These are phyloP conservation scores for Zanthoxylum bungeanum DNA, from an alignment of 345 rosid genomes.

Conservation along the genomic window DNA sequence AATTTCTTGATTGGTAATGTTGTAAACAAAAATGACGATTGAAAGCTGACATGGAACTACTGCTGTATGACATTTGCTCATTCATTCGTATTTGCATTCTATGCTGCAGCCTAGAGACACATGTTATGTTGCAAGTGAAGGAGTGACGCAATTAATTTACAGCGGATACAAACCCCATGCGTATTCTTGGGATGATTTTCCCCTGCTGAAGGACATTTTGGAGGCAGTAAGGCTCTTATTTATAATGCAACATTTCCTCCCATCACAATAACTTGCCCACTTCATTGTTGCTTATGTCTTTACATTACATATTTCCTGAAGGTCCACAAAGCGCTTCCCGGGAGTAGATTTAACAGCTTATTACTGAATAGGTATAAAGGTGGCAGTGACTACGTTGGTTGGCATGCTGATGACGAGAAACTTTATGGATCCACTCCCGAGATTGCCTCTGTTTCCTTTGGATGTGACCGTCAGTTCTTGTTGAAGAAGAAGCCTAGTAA, in stretches of 20 bases:
- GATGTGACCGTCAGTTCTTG: conserved; percentile 84
- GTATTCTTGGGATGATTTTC: conserved; percentile 80
- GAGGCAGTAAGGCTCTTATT: conserved; percentile 45
- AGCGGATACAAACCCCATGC: conserved; percentile 73
- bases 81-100: background rate
- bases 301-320: conserved; percentile 24
- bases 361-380: conserved; percentile 75
- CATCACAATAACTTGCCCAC: background rate
- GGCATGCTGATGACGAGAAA: conserved; percentile 93
- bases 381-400: conserved; percentile 69
- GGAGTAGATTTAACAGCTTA: conserved; percentile 81
- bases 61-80: background rate
- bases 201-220: conserved; percentile 71
- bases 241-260: background rate
- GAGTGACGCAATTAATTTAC: conserved; percentile 54
- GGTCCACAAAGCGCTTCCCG: conserved; percentile 74
- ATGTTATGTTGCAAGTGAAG: conserved; percentile 68
- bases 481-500: conserved; percentile 55
- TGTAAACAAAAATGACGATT: too few relatives aligned
- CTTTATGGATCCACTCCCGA: conserved; percentile 70
- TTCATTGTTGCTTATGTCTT: background rate
- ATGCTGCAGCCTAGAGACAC: too few relatives aligned
- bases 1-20: too few relatives aligned
- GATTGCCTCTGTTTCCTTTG: conserved; percentile 83
- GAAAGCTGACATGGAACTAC: too few relatives aligned